phyloP scores from a whole-genome alignment of 1,139 yeast genomes.

The Nakaseomyces bracarensis region DNA sequence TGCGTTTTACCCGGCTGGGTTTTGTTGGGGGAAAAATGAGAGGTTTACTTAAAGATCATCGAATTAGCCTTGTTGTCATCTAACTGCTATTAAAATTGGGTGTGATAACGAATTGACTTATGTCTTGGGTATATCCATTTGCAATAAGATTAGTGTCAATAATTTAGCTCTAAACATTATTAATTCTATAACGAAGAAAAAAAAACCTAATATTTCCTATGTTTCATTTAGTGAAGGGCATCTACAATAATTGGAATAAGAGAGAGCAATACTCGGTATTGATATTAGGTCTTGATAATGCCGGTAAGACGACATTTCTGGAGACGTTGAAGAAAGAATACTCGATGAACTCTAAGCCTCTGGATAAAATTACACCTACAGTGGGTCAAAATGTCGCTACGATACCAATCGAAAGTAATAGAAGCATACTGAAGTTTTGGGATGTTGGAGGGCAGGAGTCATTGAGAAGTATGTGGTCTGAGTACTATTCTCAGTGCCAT shows the following conservation, averaged over 20 bases:
- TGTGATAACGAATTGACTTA: too few species aligned
- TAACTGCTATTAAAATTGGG: too few species aligned
- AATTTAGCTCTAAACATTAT: too few species aligned
- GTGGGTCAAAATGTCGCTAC: conserved; percentile 67
- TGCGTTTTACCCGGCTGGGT: too few species aligned
- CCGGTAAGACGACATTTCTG: conserved; percentile 84
- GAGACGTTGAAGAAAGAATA: conserved; percentile 53
- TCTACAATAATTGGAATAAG: conserved; percentile 48
- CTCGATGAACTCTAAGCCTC: conserved; percentile 31
- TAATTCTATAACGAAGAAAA: too few species aligned
- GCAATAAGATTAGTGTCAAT: too few species aligned
- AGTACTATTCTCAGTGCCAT: conserved; percentile 78
- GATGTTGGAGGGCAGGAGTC: conserved; percentile 92
- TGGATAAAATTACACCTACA: conserved; percentile 52
- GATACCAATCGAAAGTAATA: conserved; percentile 40
- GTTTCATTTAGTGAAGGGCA: conserved; percentile 59
- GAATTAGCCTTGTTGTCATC: neutral
- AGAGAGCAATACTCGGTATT: conserved; percentile 66
- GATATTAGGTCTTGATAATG: conserved; percentile 86
- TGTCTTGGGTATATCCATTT: too few species aligned
- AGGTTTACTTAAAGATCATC: neutral
- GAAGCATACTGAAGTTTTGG: conserved; percentile 72
- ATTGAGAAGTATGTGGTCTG: conserved; percentile 75
- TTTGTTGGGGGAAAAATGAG: neutral
- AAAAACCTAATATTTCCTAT: too few species aligned